Evolutionary conservation across 768 basidiomycete genomes (phyloP).

Genomic region (Baorangia bicolor): DNA sequence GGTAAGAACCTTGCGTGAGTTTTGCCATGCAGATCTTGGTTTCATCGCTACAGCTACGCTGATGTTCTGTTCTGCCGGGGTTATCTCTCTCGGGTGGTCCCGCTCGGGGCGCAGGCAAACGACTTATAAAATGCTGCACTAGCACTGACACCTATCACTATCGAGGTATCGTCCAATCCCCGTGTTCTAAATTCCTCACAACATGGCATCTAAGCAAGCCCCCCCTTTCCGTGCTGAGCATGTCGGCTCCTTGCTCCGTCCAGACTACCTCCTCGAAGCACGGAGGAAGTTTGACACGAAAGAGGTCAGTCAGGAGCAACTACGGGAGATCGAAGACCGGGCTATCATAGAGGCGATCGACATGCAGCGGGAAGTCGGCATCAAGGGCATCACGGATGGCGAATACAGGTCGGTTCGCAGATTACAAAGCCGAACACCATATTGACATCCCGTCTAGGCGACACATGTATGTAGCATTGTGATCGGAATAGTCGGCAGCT

Average conservation of each 20-base stretch:
- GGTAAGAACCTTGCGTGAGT: neutral
- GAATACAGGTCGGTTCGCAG: conserved; percentile 36
- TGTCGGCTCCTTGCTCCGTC: conserved; percentile 45
- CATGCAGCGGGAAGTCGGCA: conserved; percentile 41
- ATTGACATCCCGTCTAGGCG: conserved; percentile 18
- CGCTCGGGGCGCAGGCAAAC: too few species aligned
- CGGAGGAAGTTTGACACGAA: conserved; percentile 36
- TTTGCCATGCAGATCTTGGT: neutral
- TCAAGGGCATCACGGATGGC: conserved; percentile 44
- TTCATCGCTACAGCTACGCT: neutral
- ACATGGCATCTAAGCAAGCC: conserved; percentile 22
- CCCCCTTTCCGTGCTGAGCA: conserved; percentile 49
- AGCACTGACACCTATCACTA: neutral
- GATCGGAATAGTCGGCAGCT: neutral
- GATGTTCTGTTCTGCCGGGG: neutral
- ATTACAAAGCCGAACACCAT: neutral
- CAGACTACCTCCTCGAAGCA: conserved; percentile 38
- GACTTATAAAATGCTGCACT: neutral
- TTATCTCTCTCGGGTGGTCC: neutral
- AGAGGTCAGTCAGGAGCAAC: conserved; percentile 34
- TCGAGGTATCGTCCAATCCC: neutral
- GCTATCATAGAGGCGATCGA: conserved; percentile 37
- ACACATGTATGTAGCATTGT: conserved; percentile 20
- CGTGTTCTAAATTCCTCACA: neutral
- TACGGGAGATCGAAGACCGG: conserved; percentile 39